Evolutionary conservation across 352 stramenopile genomes (phyloP), one percentile per base, ranked within the genome.

Genomic region (Phytophthora hibernalis): DNA sequence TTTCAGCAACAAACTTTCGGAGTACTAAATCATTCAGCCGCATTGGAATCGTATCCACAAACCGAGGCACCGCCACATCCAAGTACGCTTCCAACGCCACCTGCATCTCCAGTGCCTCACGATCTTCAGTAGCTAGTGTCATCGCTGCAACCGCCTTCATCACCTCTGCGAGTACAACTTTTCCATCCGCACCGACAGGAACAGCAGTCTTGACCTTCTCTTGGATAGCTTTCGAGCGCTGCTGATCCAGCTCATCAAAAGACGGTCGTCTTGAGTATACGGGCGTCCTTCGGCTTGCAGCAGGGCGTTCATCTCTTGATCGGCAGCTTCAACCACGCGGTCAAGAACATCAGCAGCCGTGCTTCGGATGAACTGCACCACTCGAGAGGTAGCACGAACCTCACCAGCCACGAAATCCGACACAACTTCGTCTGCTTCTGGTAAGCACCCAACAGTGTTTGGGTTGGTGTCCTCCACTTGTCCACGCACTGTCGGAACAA

Each of bases 401-500:
- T 70, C 42, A 9, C 28, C 31, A 1, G 67, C 49, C 13, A 79
- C 37, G 13, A 56, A 64, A 24, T 73, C 66, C 1, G 77, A 79
- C 2, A 76, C 65, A 54, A 15, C 11, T 71, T 68, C 4, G 77
- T 80, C 16, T 74, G 59, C 3, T 66, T 21, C 2, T 62, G 59
- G 38, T 80, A 85, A 20, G 68, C 48, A 4, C 18, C 1, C 40
- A 73, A 22, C 11, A 82, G 66, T n/a, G 65, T 54, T 35, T 73
- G 48, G 5, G 68, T 78, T 2, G 74, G 74, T 11, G 44, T 10
- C 10, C 70, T 54, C 74, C 77, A 85, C 45, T 66, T 64, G 13
- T 77, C 74, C 20, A 85, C 74, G 31, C 65, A 80, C n/a, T 69
- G 62, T 0, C 63, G 70, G 24, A 82, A 72, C 5, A 87, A 65